Evolutionary conservation across 495 filamentous ascomycete species (phyloP), one percentile per base, ranked within the genome.

Genomic region (Aspergillus homomorphus): DNA sequence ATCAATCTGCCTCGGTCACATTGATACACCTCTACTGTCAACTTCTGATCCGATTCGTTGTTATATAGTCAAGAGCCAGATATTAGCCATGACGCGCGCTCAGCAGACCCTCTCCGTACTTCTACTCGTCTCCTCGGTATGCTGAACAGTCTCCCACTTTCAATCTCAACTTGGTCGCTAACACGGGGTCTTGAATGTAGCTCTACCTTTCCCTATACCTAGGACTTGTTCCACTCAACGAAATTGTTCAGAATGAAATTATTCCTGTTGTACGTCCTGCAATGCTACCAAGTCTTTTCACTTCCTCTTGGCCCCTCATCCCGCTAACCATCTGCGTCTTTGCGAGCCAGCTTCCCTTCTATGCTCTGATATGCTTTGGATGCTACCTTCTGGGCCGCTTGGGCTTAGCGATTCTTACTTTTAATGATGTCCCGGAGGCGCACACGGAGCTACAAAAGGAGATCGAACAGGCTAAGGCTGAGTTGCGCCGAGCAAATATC

Each of bases 361-460:
- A 92, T 87, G 84, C 82, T 24, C 77, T 98, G 61, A 91, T 98
- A 61, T 86, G 87, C 51, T 94, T 98, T 73, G 94, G 92, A 74
- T 88, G 92, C 45, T 97, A 92, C 77, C 86, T 98, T 6, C 86
- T 98, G 53, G 90, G 88, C 79, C 91, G 90, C 61, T 84, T 98
- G 24, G 94, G 94, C 52, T 85, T 85, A 78, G 93, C 93, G 42
- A 89, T 98, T 62, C 79, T 96, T 64, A 96, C 92, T 41, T 98
- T 98, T 82, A 91, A 95, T 76, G 91, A 98, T 76, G 91, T 94
- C 14, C 93, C 95, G 52, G 85, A 89, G 61, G 94, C 94, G 57
- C 88, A 97, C 72, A 81, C 86, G 63, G 93, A 96, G 75, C 76
- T 98, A 62, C 89, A 96, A 80, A 85, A 80, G 69, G 76, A 83